Evolutionary conservation across 352 stramenopile genomes (phyloP), one percentile per base, ranked within the genome.

Genomic region (Plasmopara muralis): DNA sequence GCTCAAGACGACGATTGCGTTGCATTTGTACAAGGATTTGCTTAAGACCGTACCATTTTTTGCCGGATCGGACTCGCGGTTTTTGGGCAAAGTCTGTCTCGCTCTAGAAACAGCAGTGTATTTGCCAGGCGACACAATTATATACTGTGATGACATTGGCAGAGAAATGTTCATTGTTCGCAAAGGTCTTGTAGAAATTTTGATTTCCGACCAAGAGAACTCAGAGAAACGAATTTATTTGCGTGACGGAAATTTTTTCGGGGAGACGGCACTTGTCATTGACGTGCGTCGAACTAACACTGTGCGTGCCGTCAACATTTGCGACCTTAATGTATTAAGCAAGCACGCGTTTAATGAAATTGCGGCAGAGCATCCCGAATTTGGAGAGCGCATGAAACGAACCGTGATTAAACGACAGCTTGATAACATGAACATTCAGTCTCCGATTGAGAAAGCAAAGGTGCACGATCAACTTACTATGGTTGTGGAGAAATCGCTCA

Each of bases 151-250:
- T 43, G 76, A 89, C 33, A 85, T 90, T 13, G 83, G 82, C 52
- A 87, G 85, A 52, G 78, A 90, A 53, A 89, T 93, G 77, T 93
- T 91, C 53, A 89, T 95, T 41, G 72, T 93, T 6, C 76, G 75
- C n/a, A 87, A 87, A 57, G 84, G 84, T 0, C 59, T 90, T n/a
- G 80, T 92, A 0, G 74, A 87, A 46, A 83, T 95, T 47, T 39
- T 86, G 9, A 70, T 92, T 13, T 69, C 71, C 9, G 76, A 85
- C 14, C 51, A 42, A 1, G 56, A 62, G 6, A 74, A 77, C 44
- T 59, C 55, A 9, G 73, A 84, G 18, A 87, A 83, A 43, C 73
- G 76, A 5, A 80, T 88, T 47, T 86, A 88, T 51, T 50, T 92
- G 29, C 66, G 74, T 9, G 78, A 92, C 42, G 78, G 77, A 8